Base-by-base conservation (phyloP, 805 yeast species). In the Wickerhamia fluorescens region DNA sequence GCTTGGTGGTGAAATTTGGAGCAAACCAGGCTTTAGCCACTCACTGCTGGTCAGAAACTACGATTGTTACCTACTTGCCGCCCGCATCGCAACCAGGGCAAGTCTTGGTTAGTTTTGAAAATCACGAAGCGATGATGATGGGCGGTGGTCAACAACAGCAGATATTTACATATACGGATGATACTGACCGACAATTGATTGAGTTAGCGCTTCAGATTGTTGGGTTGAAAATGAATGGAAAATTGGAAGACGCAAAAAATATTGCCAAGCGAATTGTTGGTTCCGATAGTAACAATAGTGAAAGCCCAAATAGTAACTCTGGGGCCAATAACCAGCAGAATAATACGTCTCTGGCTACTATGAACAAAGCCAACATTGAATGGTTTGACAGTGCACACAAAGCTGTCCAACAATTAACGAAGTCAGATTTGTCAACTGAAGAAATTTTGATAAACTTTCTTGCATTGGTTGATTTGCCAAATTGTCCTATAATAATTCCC, bases 201-300 rank as follows among this genome's bases (percentile, higher is more conserved):
- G 98, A 92, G 58, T 66, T 92, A 38, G 98, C 98, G 2, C 66
- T 92, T 44, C 97, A 92, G 51, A 92, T 92, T 44, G 96, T 92
- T 23, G 98, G 98, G 2, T 66, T 88, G 56, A 89, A 89, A 58
- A 87, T 89, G 96, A 88, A 86, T 49, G 98, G 97, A 34, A 79
- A 80, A 46, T 62, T 92, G 34, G 97, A 92, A 49, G 96, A 89
- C 55, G 96, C 97, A 2, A 75, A 84, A 42, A 87, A 86, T 48
- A 84, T 92, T 44, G 97, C 97, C 1, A 80, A 81, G 53, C 68
- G 95, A 40, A 86, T 92, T 41, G 87, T 89, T 30, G 94, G 92
- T 8, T 69, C 74, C 29, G 76, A 60, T 30, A 41, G 24, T 10
- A 27, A 27, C 13, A 49, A 48, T 7, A 66, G 66, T 38, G 76